phyloP scores from a whole-genome alignment of 257 asterid species.

The Capsicum baccatum region DNA sequence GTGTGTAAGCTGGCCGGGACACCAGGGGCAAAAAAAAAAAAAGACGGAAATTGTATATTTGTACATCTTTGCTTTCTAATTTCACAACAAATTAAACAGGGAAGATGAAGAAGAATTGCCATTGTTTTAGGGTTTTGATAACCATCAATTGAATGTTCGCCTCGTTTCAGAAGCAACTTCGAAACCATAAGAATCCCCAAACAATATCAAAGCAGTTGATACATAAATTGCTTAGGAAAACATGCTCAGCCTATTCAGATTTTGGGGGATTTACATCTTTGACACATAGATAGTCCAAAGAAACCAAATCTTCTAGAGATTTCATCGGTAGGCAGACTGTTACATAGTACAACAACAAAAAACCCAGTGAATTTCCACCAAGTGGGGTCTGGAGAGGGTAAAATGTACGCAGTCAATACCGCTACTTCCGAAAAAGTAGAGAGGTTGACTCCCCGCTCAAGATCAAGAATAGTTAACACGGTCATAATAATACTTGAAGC shows the following conservation, averaged over 20 bases:
- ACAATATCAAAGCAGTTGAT: not conserved
- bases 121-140: not conserved
- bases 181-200: not conserved
- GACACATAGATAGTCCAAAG: not conserved
- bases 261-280: not conserved
- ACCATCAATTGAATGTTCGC: not conserved
- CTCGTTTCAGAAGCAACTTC: not conserved
- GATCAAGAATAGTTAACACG: too few species aligned
- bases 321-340: not conserved
- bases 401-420: too few species aligned
- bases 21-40: too few species aligned
- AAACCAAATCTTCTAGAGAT: not conserved
- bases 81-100: not conserved
- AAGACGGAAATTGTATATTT: too few species aligned
- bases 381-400: too few species aligned
- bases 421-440: too few species aligned
- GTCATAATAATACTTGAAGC: too few species aligned
- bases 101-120: not conserved
- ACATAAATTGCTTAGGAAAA: not conserved
- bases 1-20: too few species aligned
- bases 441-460: too few species aligned
- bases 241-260: not conserved
- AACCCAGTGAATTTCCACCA: too few species aligned
- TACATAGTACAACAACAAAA: not conserved
- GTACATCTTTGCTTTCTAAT: not conserved